Percentiles rank a stretch among this genome's conserved stretches.
Evolutionary conservation across 306 rosid genomes (phyloP).

Genomic region (Heteromeles arbutifolia): DNA sequence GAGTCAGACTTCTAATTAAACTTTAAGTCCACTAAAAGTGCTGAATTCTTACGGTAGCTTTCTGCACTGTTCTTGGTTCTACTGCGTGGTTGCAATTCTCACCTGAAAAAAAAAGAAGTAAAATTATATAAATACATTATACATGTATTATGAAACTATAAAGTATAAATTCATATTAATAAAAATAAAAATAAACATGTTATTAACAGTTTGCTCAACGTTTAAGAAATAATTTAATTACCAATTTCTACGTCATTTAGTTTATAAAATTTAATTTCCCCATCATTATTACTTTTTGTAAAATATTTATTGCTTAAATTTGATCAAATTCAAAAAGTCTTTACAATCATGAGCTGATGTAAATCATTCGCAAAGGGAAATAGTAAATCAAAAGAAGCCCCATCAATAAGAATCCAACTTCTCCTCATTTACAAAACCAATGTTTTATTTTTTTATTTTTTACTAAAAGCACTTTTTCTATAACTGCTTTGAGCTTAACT

Average conservation of each 20-base stretch:
- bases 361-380: not conserved
- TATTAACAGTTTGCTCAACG: not conserved
- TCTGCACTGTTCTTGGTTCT: slow-evolving; percentile 28
- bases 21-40: not conserved
- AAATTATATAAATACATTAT: not conserved
- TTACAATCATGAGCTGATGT: not conserved
- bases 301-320: not conserved
- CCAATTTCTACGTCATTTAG: too few relatives aligned
- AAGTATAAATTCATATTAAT: not conserved
- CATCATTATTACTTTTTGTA: too few relatives aligned
- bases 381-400: too few relatives aligned
- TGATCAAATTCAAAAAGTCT: not conserved
- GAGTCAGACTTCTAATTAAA: not conserved
- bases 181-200: not conserved
- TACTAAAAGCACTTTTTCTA: not conserved
- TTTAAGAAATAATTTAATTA: too few relatives aligned
- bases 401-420: not conserved
- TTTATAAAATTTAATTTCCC: too few relatives aligned
- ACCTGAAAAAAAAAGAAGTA: slow-evolving; percentile 28
- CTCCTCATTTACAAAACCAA: not conserved
- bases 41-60: slow-evolving; percentile 39
- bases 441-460: not conserved
- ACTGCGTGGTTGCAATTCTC: slow-evolving; percentile 23
- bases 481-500: not conserved
- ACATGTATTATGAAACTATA: not conserved